Conservation (phyloP, 2,329 filamentous ascomycete genomes). For the Exophiala xenobiotica region DNA sequence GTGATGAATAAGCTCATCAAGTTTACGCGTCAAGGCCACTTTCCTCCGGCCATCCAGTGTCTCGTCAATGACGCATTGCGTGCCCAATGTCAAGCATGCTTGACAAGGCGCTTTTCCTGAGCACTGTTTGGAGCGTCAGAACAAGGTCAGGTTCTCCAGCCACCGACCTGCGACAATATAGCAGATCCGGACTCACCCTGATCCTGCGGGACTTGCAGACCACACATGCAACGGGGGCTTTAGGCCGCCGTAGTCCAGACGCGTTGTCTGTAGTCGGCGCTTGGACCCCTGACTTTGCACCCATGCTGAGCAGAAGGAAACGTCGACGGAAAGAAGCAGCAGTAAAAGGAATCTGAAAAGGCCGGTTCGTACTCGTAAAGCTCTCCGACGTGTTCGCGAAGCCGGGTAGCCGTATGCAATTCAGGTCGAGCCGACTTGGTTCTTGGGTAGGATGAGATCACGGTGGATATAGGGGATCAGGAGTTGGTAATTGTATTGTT, state of each 20-base stretch:
- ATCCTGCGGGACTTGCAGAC: slow-evolving; percentile 7
- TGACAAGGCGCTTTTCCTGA: slow-evolving; percentile 13
- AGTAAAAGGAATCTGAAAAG: neutral
- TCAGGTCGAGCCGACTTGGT: neutral
- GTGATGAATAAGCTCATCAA: slow-evolving; percentile 9
- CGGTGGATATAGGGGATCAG: neutral
- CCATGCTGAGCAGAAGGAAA: neutral
- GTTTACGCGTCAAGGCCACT: slow-evolving; percentile 1
- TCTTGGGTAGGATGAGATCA: neutral
- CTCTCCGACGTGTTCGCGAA: neutral
- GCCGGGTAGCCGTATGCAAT: no score
- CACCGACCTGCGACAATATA: neutral
- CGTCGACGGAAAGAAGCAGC: neutral
- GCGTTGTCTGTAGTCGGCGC: neutral
- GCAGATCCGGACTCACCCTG: slow-evolving; percentile 1
- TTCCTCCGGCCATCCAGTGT: slow-evolving; percentile 9
- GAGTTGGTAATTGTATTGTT: neutral
- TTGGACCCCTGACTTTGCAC: neutral
- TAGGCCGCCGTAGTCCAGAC: neutral
- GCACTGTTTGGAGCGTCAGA: slow-evolving; percentile 8
- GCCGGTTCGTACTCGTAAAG: no score
- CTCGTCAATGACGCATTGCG: slow-evolving; percentile 10
- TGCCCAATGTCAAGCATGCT: neutral
- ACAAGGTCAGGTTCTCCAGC: no score
- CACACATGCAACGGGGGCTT: slow-evolving; percentile 4